These are phyloP conservation scores for Xylaria sp. DNA, from an alignment of 2,329 filamentous ascomycete genomes.

Conservation along the genomic window DNA sequence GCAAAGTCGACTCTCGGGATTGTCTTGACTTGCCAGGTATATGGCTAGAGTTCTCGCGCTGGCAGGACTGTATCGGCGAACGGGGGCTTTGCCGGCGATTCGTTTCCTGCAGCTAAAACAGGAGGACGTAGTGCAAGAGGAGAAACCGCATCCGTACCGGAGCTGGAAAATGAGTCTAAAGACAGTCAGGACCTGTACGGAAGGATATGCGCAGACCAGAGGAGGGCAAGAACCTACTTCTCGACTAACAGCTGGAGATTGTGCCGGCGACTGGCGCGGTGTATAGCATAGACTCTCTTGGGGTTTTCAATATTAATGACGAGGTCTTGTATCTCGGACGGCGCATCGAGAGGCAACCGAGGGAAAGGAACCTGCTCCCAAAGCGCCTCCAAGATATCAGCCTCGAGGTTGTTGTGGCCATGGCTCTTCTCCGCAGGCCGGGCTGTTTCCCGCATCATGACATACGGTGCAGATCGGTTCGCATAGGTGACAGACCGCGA, in stretches of 20 bases:
- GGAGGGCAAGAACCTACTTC: conserved; percentile 50
- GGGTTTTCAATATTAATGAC: conserved; percentile 65
- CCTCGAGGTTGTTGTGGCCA: conserved; percentile 41
- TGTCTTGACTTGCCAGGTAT: conserved; percentile 78
- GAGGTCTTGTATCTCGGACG: conserved; percentile 56
- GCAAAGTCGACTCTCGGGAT: conserved; percentile 73
- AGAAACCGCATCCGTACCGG: conserved; percentile 75
- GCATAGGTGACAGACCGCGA: neutral
- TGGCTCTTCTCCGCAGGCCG: conserved; percentile 40
- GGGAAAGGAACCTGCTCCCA: conserved; percentile 65
- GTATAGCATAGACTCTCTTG: conserved; percentile 61
- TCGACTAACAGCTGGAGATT: conserved; percentile 69
- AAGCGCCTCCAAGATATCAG: conserved; percentile 57
- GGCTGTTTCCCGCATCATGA: conserved; percentile 53
- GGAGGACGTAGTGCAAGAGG: conserved; percentile 71
- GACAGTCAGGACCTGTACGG: conserved; percentile 22
- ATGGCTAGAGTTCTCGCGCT: conserved; percentile 82
- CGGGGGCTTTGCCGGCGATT: conserved; percentile 65
- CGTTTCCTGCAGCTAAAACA: conserved; percentile 80
- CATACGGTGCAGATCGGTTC: conserved; percentile 35
- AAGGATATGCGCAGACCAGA: conserved; percentile 1
- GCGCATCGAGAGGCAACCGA: conserved; percentile 62
- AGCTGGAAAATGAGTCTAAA: conserved; percentile 77
- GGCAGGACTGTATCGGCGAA: conserved; percentile 77
- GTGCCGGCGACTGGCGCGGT: conserved; percentile 63